Evolutionary conservation across 1,284 basidiomycete species (phyloP).

Genomic region (Ceraceosorus guamensis): DNA sequence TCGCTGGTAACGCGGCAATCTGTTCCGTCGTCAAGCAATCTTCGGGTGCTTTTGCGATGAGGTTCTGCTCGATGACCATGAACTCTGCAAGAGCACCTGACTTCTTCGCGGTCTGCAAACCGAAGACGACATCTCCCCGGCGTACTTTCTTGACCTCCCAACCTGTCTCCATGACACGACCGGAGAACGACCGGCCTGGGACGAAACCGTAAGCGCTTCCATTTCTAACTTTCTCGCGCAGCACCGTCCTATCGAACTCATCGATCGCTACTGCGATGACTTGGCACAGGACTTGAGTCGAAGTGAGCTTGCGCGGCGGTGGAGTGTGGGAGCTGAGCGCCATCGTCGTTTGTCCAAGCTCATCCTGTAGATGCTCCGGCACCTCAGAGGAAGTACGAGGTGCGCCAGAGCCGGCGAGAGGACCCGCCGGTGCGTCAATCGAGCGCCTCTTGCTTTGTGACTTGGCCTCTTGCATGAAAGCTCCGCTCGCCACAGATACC

Average conservation of each 20-base stretch:
- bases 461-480: constrained; percentile 11
- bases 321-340: constrained; percentile 40
- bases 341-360: constrained; percentile 29
- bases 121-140: constrained; percentile 51
- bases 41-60: constrained; percentile 48
- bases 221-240: constrained; percentile 42
- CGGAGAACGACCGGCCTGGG: constrained; percentile 50
- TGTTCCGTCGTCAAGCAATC: constrained; percentile 48
- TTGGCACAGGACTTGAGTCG: constrained; percentile 49
- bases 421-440: neutral
- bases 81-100: constrained; percentile 50
- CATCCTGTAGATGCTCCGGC: constrained; percentile 32
- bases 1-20: constrained; percentile 49
- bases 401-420: constrained; percentile 1
- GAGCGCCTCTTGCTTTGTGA: neutral
- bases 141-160: constrained; percentile 47
- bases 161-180: constrained; percentile 50
- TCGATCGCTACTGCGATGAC: constrained; percentile 50
- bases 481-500: constrained; percentile 34
- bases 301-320: constrained; percentile 47
- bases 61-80: constrained; percentile 47
- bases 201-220: constrained; percentile 48
- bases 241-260: constrained; percentile 42
- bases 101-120: constrained; percentile 47
- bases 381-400: constrained; percentile 19